Percentiles rank a stretch among this genome's conserved stretches.
Evolutionary conservation across 371 early-diverging fungal genomes (phyloP).

Genomic region (Encephalitozoon hellem): DNA sequence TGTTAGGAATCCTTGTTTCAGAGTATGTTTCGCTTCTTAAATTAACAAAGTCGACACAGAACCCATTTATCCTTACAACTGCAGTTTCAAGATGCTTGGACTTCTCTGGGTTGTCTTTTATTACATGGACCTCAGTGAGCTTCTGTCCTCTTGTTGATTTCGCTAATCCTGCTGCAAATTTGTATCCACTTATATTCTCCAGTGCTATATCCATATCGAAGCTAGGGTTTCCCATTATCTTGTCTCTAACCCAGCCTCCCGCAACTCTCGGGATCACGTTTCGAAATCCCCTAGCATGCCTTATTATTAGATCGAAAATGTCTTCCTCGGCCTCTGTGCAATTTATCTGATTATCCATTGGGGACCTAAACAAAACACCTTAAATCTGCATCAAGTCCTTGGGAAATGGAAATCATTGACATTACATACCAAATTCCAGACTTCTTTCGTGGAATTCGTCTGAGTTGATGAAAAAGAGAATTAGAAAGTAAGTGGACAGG

Average conservation of each 20-base stretch:
- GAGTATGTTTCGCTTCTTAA: conserved; percentile 80
- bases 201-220: conserved; percentile 91
- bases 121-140: conserved; percentile 66
- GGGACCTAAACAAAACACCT: neutral
- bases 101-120: conserved; percentile 82
- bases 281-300: neutral
- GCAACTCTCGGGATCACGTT: conserved; percentile 53
- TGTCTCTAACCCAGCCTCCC: conserved; percentile 61
- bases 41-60: conserved; percentile 83
- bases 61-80: conserved; percentile 70
- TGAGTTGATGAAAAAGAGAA: neutral
- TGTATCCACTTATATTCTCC: conserved; percentile 81
- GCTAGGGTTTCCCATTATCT: conserved; percentile 74
- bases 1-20: conserved; percentile 71
- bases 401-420: neutral
- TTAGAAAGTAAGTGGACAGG: neutral
- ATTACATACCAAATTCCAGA: neutral
- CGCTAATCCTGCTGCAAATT: conserved; percentile 70
- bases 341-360: neutral
- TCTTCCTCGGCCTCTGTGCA: neutral
- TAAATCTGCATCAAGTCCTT: neutral
- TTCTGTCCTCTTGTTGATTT: conserved; percentile 57
- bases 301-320: conserved; percentile 13
- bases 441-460: neutral
- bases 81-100: conserved; percentile 97